phyloP scores from a whole-genome alignment of 1,284 basidiomycete species.

The Meripilus lineatus region DNA sequence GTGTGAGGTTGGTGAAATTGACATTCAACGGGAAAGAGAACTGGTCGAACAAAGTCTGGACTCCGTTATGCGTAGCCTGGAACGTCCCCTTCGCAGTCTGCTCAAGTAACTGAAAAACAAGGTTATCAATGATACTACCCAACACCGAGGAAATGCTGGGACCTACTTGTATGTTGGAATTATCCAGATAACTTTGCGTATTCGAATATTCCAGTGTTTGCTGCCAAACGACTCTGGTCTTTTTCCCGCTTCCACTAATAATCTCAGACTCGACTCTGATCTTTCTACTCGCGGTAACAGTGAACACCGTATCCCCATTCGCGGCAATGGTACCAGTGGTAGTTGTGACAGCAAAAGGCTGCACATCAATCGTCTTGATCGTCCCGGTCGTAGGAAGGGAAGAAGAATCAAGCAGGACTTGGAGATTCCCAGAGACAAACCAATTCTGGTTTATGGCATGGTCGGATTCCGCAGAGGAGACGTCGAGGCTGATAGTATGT shows the following conservation, averaged over 20 bases:
- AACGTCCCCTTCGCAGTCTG: slow-evolving; percentile 55
- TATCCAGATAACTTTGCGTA: slow-evolving; percentile 46
- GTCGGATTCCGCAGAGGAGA: slow-evolving; percentile 65
- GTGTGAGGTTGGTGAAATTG: slow-evolving; percentile 45
- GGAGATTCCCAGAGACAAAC: slow-evolving; percentile 71
- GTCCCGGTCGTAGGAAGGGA: slow-evolving; percentile 59
- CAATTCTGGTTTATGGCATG: slow-evolving; percentile 68
- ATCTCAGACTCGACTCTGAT: slow-evolving; percentile 54
- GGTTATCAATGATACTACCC: neutral
- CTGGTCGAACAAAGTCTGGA: slow-evolving; percentile 45
- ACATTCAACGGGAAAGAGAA: slow-evolving; percentile 66
- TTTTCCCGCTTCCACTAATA: slow-evolving; percentile 50
- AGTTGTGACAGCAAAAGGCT: slow-evolving; percentile 49
- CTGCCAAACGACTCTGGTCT: slow-evolving; percentile 47
- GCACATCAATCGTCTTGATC: slow-evolving; percentile 53
- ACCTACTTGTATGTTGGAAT: slow-evolving; percentile 44
- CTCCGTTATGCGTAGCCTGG: slow-evolving; percentile 56
- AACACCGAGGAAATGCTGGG: neutral
- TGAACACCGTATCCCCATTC: slow-evolving; percentile 47
- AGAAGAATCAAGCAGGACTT: slow-evolving; percentile 64
- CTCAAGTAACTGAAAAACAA: slow-evolving; percentile 34
- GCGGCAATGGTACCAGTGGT: slow-evolving; percentile 38
- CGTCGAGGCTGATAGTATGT: slow-evolving; percentile 67
- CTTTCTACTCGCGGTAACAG: slow-evolving; percentile 48
- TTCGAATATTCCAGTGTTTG: slow-evolving; percentile 53